These are phyloP conservation scores for Mycena floridula DNA, from an alignment of 768 basidiomycete species.

Conservation along the genomic window DNA sequence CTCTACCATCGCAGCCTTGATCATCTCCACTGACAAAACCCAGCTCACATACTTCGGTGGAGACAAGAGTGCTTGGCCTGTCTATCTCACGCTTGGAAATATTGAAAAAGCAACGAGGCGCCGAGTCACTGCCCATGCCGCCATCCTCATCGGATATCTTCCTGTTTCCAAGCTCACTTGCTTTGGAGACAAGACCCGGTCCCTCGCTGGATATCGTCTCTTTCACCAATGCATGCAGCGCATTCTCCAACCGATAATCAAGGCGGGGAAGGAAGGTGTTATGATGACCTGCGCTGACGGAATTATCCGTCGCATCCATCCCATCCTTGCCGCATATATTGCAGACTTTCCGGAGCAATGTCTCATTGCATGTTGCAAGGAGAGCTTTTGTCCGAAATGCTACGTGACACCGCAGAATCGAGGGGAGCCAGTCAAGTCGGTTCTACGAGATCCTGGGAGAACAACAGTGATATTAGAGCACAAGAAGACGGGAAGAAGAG, in stretches of 20 bases:
- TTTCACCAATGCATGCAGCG: slow-evolving; percentile 26
- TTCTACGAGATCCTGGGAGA: slow-evolving; percentile 5
- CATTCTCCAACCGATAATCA: slow-evolving; percentile 22
- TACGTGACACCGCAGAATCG: slow-evolving; percentile 13
- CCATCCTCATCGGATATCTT: slow-evolving; percentile 26
- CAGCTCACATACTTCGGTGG: slow-evolving; percentile 21
- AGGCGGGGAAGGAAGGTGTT: slow-evolving; percentile 22
- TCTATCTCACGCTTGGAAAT: slow-evolving; percentile 29
- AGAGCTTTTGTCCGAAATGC: slow-evolving; percentile 22
- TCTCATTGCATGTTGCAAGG: slow-evolving; percentile 18
- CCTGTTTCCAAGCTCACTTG: slow-evolving; percentile 25
- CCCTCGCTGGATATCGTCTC: slow-evolving; percentile 16
- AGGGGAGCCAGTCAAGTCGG: slow-evolving; percentile 8
- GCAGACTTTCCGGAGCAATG: slow-evolving; percentile 33
- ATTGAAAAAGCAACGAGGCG: slow-evolving; percentile 18
- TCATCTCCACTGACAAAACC: slow-evolving; percentile 30
- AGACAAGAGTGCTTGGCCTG: slow-evolving; percentile 28
- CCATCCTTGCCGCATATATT: slow-evolving; percentile 28
- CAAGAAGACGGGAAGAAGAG: slow-evolving; percentile 3
- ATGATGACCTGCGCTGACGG: slow-evolving; percentile 27
- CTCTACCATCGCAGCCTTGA: slow-evolving; percentile 20
- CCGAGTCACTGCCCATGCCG: slow-evolving; percentile 17
- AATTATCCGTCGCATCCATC: slow-evolving; percentile 15
- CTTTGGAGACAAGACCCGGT: slow-evolving; percentile 10
- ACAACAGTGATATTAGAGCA: slow-evolving; percentile 3